phyloP scores from a whole-genome alignment of 2,329 filamentous ascomycete species.

The Aspergillus sojae region DNA sequence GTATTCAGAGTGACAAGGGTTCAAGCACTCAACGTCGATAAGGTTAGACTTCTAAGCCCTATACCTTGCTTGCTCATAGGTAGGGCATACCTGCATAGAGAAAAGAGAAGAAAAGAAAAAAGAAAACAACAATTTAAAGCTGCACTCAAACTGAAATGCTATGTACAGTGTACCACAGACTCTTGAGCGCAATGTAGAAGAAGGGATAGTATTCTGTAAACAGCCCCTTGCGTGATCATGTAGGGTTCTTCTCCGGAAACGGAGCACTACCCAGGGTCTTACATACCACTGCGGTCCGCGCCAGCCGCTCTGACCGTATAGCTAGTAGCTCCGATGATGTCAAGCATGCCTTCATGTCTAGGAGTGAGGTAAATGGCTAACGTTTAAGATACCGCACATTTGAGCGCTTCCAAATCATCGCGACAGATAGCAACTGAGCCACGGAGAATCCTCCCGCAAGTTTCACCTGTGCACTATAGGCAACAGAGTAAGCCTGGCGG shows the following conservation, averaged over 20 bases:
- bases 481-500: conserved; percentile 17
- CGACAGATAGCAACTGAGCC: conserved; percentile 16
- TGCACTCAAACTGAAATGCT: background rate
- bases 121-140: background rate
- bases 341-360: background rate
- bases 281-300: background rate
- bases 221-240: background rate
- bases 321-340: no score
- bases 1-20: background rate
- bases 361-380: background rate
- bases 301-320: background rate
- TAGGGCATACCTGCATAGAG: background rate
- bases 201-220: background rate
- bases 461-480: conserved; percentile 25
- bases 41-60: background rate
- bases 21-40: background rate
- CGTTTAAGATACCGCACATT: background rate
- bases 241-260: background rate
- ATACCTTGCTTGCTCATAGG: background rate
- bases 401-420: conserved; percentile 21
- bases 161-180: no score
- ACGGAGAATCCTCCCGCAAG: conserved; percentile 17
- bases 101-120: background rate
- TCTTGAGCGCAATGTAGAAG: no score
- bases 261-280: background rate